Base-by-base conservation (phyloP, 1,139 yeast genomes). In the Zygosaccharomyces sapae region DNA sequence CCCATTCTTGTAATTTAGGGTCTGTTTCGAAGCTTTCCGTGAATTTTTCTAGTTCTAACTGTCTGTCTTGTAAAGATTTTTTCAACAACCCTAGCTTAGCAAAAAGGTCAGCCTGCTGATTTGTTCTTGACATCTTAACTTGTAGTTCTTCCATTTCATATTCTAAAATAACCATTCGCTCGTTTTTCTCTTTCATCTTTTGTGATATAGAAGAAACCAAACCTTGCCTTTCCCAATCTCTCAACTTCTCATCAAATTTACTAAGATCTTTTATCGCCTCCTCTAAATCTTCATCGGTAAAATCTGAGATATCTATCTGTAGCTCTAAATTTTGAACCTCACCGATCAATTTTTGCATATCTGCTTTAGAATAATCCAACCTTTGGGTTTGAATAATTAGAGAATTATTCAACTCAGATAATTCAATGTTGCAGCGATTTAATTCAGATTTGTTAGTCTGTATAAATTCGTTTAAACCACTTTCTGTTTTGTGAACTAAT, bases 91-190 rank as follows among this genome's bases (percentile, higher is more conserved):
- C 69, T 1, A 78, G 58, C 54, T 75, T 78, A 0, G 86, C 81
- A 50, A 76, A 69, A 2, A 75, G 57, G 44, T 81, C 92, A 0
- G 86, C 73, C 58, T 80, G 84, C 52, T 75, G 75, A 55, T 78
- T 81, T 12, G 77, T 74, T 13, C 69, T 64, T 4, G 76, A 65
- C 5, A 86, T 70, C 37, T 77, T 74, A 18, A 72, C 72, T 47
- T 77, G 76, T 19, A 81, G 56, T 0, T 71, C 72, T 9, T 86
- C 94, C 19, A 80, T 58, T 22, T 79, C 78, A 25, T 61, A 65
- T 54, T 84, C 94, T n/a, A 79, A 48, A 6, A 64, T 56, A 1
- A 67, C 48, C 5, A 83, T 65, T 35, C 67, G 63, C 1, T 63
- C 56, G 44, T 75, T 76, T 8, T 75, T 70, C 0, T 56, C 52